phyloP scores from a whole-genome alignment of 352 stramenopile species.

The Pythium insidiosum region DNA sequence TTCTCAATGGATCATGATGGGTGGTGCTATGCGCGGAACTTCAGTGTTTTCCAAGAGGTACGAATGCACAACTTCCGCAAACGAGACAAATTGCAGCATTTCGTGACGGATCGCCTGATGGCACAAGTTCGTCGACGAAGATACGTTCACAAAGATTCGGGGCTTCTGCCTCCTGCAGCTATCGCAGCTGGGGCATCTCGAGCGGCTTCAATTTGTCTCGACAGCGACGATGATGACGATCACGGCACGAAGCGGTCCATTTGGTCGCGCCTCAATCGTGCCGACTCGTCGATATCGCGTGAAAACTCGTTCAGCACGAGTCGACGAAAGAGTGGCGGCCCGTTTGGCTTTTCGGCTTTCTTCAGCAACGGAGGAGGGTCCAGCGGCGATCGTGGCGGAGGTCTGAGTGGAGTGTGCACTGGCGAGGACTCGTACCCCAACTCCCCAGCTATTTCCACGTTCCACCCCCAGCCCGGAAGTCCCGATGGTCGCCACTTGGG shows the following conservation, averaged over 20 bases:
- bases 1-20: conserved; percentile 85
- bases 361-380: too few relatives aligned
- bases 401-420: too few relatives aligned
- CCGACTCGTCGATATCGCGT: conserved; percentile 44
- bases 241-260: conserved; percentile 55
- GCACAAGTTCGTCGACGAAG: conserved; percentile 73
- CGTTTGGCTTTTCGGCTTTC: conserved; percentile 28
- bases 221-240: conserved; percentile 72
- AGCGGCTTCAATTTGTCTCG: conserved; percentile 44
- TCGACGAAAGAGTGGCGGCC: conserved; percentile 16
- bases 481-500: not conserved
- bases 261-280: conserved; percentile 50
- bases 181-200: conserved; percentile 22
- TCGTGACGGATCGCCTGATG: conserved; percentile 78
- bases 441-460: conserved; percentile 48
- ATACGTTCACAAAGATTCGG: conserved; percentile 67
- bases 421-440: conserved; percentile 59
- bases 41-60: conserved; percentile 82
- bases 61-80: conserved; percentile 70
- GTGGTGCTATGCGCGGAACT: conserved; percentile 84
- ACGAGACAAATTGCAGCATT: conserved; percentile 80
- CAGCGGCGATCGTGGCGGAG: too few relatives aligned
- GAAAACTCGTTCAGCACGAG: conserved; percentile 58
- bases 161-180: conserved; percentile 21
- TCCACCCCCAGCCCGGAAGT: conserved; percentile 26